phyloP scores from a whole-genome alignment of 2,329 filamentous ascomycete species.

The Coniochaeta prunicola region DNA sequence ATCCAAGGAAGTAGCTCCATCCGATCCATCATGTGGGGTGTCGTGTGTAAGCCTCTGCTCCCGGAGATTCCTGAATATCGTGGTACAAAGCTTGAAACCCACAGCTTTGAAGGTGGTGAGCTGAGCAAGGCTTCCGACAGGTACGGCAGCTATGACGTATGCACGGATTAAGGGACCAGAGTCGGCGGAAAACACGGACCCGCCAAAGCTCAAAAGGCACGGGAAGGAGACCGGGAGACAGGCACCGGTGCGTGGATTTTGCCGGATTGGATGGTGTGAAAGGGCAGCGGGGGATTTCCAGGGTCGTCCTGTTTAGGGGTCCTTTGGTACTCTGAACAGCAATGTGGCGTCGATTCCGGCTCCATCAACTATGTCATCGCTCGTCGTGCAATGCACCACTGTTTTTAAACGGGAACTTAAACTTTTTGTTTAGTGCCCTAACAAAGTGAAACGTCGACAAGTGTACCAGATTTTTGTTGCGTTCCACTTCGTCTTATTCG shows the following conservation, averaged over 20 bases:
- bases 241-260: background rate
- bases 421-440: too few species aligned
- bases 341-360: too few species aligned
- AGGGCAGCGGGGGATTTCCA: background rate
- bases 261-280: background rate
- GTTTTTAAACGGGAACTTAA: too few species aligned
- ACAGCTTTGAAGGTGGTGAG: background rate
- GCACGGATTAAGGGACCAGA: background rate
- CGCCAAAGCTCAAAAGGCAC: background rate
- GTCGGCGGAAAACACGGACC: background rate
- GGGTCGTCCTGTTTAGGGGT: background rate
- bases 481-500: too few species aligned
- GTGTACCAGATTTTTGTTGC: too few species aligned
- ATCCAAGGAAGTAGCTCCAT: too few species aligned
- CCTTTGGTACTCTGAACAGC: too few species aligned
- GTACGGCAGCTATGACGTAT: background rate
- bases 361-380: too few species aligned
- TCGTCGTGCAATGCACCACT: too few species aligned
- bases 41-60: background rate
- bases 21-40: too few species aligned
- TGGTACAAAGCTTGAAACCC: background rate
- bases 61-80: background rate
- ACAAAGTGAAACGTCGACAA: too few species aligned
- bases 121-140: background rate
- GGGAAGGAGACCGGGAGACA: background rate